phyloP scores from a whole-genome alignment of 75 land plant species.

The Pinus albicaulis region DNA sequence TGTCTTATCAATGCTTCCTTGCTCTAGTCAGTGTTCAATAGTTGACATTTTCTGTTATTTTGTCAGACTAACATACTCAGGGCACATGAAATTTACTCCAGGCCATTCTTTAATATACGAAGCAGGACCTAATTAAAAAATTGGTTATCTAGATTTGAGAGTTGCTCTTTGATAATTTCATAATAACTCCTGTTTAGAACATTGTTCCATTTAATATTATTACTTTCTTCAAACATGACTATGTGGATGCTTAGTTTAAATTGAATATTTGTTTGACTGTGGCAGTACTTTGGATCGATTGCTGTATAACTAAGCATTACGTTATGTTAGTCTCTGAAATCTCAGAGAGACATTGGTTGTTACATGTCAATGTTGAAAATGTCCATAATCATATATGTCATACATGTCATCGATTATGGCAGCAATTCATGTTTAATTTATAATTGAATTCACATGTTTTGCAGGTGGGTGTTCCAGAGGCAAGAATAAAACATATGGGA shows the following conservation, averaged over 20 bases:
- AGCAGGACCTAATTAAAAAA: neutral
- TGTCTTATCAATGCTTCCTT: neutral
- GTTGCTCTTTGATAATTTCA: neutral
- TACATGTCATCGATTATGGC: neutral
- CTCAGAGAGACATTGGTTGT: no score
- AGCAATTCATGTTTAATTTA: neutral
- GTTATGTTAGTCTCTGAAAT: neutral
- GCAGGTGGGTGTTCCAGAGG: constrained; percentile 79
- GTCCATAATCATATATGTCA: neutral
- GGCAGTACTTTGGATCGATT: neutral
- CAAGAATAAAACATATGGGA: constrained; percentile 84
- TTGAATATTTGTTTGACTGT: neutral
- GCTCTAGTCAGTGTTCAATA: neutral
- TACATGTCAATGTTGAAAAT: neutral
- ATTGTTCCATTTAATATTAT: neutral
- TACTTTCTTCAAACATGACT: neutral
- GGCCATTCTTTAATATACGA: neutral
- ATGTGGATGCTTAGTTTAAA: neutral
- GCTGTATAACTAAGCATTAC: no score
- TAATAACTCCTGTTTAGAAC: no score
- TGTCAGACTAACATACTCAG: neutral
- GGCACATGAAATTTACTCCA: neutral
- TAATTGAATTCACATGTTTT: constrained; percentile 2
- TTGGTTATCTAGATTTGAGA: neutral
- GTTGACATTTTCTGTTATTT: neutral